phyloP scores from a whole-genome alignment of 2,329 filamentous ascomycete genomes.

The Aspergillus japonicus region DNA sequence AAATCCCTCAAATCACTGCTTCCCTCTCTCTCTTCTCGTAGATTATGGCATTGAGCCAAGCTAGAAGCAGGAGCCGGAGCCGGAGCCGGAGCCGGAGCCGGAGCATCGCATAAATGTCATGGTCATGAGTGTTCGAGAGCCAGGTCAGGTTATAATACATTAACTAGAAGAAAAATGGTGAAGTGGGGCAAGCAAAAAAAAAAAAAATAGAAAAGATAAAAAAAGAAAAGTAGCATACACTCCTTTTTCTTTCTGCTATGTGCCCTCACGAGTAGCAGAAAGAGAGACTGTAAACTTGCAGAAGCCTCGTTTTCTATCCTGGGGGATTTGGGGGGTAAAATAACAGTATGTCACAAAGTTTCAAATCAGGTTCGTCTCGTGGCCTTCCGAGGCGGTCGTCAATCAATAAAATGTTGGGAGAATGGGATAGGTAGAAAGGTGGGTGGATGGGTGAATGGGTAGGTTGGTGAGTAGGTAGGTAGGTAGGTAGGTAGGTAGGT shows the following conservation, averaged over 20 bases:
- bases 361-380: background rate
- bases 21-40: too few relatives aligned
- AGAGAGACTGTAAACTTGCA: background rate
- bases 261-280: too few relatives aligned
- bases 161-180: background rate
- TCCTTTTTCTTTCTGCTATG: background rate
- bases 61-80: background rate
- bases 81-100: background rate
- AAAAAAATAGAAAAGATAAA: background rate
- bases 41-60: too few relatives aligned
- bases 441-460: background rate
- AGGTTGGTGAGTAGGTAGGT: background rate
- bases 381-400: background rate
- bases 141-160: constrained; percentile 2
- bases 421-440: background rate
- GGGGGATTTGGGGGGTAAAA: background rate
- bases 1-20: too few relatives aligned
- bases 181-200: too few relatives aligned
- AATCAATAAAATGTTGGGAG: background rate
- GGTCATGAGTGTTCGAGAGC: background rate
- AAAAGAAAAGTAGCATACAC: background rate
- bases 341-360: background rate
- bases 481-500: background rate
- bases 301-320: background rate
- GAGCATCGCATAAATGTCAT: background rate